Conservation (phyloP, 2,329 filamentous ascomycete genomes). For the Sarocladiaceae sp. region DNA sequence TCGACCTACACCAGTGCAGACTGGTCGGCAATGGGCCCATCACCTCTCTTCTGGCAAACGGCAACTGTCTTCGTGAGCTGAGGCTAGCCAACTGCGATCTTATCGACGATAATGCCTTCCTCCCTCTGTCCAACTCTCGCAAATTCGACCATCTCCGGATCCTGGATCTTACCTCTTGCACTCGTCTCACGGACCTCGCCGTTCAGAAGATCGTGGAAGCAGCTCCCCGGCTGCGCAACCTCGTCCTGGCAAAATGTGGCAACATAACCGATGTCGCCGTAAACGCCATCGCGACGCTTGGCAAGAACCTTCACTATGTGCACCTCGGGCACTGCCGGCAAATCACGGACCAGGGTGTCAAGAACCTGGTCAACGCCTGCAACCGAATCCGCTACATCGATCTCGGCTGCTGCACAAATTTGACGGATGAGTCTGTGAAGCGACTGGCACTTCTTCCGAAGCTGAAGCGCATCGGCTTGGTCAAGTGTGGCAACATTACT, state of each 20-base stretch:
- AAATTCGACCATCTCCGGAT: conserved; percentile 86
- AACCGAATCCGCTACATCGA: conserved; percentile 97
- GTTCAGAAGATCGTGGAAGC: conserved; percentile 82
- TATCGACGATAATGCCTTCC: conserved; percentile 83
- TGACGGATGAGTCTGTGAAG: conserved; percentile 83
- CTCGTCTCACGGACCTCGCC: conserved; percentile 74
- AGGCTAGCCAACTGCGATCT: conserved; percentile 79
- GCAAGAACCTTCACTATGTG: conserved; percentile 95
- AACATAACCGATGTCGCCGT: conserved; percentile 88
- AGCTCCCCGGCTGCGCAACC: conserved; percentile 81
- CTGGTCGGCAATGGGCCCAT: conserved; percentile 78
- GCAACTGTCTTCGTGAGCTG: conserved; percentile 81
- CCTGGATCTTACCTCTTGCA: conserved; percentile 85
- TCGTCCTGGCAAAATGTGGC: conserved; percentile 90
- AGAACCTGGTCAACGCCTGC: conserved; percentile 74
- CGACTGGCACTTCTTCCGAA: conserved; percentile 84
- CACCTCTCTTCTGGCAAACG: conserved; percentile 70
- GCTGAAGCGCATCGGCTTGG: conserved; percentile 85
- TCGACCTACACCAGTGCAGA: conserved; percentile 83
- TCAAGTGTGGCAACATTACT: conserved; percentile 88
- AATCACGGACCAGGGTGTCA: conserved; percentile 85
- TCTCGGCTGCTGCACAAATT: conserved; percentile 82
- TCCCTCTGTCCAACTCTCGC: conserved; percentile 62
- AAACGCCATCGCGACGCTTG: conserved; percentile 76
- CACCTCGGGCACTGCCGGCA: conserved; percentile 90